Conservation (phyloP, 805 yeast species). For the Wickerhamomyces subpelliculosus region DNA sequence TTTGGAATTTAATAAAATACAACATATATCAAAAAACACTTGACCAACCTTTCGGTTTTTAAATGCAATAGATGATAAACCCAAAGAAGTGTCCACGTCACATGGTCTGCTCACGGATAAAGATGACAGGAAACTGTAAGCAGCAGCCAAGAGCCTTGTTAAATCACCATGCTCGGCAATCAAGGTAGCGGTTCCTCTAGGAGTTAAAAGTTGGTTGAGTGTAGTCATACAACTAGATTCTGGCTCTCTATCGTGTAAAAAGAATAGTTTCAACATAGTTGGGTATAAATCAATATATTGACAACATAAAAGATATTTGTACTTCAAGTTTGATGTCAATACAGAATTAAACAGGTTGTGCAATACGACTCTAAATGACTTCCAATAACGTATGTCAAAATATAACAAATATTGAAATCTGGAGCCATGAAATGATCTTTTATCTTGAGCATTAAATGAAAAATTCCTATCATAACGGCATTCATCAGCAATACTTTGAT, state of each 20-base stretch:
- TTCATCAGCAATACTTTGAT: conserved; percentile 32
- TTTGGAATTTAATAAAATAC: conserved; percentile 64
- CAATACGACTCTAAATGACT: conserved; percentile 44
- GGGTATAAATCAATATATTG: conserved; percentile 86
- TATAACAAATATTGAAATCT: conserved; percentile 37
- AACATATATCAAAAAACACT: conserved; percentile 71
- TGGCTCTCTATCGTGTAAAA: conserved; percentile 69
- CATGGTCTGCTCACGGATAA: conserved; percentile 41
- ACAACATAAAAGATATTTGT: conserved; percentile 53
- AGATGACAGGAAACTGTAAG: conserved; percentile 55
- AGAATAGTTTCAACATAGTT: conserved; percentile 59
- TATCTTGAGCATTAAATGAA: conserved; percentile 1
- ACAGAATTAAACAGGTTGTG: conserved; percentile 63
- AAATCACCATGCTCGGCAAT: conserved; percentile 60
- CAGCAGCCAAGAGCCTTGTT: conserved; percentile 51
- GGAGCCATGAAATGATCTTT: conserved; percentile 30
- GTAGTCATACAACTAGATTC: conserved; percentile 67
- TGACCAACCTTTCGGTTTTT: conserved; percentile 75
- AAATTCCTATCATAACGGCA: conserved; percentile 34
- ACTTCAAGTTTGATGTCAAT: conserved; percentile 51
- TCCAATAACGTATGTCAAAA: conserved; percentile 72
- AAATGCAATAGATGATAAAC: conserved; percentile 24
- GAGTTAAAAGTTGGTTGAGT: conserved; percentile 73
- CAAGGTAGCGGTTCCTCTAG: conserved; percentile 62
- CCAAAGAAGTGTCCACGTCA: conserved; percentile 26